Conservation (phyloP, 2,329 filamentous ascomycete species). For the Hymenoscyphus repandus region DNA sequence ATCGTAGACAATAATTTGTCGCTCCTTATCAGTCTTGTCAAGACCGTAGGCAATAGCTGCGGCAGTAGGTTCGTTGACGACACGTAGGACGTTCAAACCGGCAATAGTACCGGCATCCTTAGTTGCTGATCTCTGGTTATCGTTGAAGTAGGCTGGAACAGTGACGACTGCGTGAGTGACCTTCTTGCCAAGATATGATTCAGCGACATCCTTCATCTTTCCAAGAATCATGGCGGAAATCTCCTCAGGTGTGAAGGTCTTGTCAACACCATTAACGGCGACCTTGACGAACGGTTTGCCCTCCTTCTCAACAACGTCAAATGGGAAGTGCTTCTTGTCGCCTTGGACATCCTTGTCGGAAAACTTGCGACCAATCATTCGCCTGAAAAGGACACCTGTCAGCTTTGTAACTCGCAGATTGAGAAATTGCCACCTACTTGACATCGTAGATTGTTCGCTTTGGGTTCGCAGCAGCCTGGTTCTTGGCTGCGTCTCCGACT, state of each 20-base stretch:
- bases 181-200: conserved; percentile 75
- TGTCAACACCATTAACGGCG: conserved; percentile 57
- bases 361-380: conserved; percentile 80
- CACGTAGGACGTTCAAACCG: conserved; percentile 90
- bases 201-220: conserved; percentile 82
- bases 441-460: conserved; percentile 72
- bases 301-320: conserved; percentile 84
- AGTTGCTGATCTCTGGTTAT: conserved; percentile 94
- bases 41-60: conserved; percentile 93
- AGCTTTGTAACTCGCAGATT: conserved; percentile 24
- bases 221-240: conserved; percentile 75
- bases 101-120: conserved; percentile 93
- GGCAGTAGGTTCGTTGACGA: conserved; percentile 94
- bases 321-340: conserved; percentile 98
- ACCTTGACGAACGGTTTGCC: conserved; percentile 85
- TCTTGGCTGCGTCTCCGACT: conserved; percentile 96
- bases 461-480: conserved; percentile 82
- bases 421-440: conserved; percentile 59
- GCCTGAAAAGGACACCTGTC: conserved; percentile 45
- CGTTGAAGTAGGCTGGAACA: conserved; percentile 97
- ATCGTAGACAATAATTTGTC: conserved; percentile 90
- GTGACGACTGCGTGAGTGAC: conserved; percentile 87
- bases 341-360: conserved; percentile 80
- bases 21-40: conserved; percentile 77
- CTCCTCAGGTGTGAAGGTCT: conserved; percentile 76